phyloP scores from a whole-genome alignment of 768 basidiomycete genomes.

The Boletus eberwhitei region DNA sequence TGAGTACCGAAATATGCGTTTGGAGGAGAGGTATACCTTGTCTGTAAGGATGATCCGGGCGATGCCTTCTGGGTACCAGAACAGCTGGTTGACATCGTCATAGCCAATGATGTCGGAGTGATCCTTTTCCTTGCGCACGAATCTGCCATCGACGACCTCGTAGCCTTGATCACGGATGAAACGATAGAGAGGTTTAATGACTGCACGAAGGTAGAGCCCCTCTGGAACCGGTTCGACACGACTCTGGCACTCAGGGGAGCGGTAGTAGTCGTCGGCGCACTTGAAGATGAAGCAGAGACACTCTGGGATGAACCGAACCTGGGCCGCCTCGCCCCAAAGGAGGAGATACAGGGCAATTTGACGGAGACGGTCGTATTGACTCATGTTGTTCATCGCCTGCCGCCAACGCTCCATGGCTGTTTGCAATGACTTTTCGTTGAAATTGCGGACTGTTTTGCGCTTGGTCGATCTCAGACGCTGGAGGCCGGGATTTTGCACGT shows the following conservation, averaged over 20 bases:
- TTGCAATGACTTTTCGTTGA: conserved; percentile 63
- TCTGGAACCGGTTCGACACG: conserved; percentile 90
- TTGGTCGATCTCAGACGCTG: conserved; percentile 76
- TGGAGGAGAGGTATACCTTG: conserved; percentile 53
- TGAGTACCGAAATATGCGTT: not conserved
- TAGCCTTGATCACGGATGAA: conserved; percentile 98
- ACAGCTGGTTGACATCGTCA: conserved; percentile 97
- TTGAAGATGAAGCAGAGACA: conserved; percentile 99
- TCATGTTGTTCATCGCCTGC: conserved; percentile 98
- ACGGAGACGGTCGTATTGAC: conserved; percentile 92
- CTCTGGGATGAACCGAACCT: conserved; percentile 95
- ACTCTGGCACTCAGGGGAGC: conserved; percentile 96
- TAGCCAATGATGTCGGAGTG: conserved; percentile 96
- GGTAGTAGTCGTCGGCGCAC: conserved; percentile 99
- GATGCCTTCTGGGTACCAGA: conserved; percentile 99
- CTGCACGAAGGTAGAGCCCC: conserved; percentile 87
- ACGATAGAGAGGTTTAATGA: conserved; percentile 91
- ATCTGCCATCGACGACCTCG: conserved; percentile 93
- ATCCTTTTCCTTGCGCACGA: conserved; percentile 88
- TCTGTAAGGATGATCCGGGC: conserved; percentile 84
- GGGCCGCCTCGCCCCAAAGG: conserved; percentile 98
- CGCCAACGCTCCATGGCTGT: conserved; percentile 91
- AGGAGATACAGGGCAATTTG: conserved; percentile 95
- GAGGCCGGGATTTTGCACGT: conserved; percentile 87
- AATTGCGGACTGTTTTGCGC: conserved; percentile 52